Base-by-base conservation (phyloP, 2,329 filamentous ascomycete species). In the Ophiosphaerella korrae region DNA sequence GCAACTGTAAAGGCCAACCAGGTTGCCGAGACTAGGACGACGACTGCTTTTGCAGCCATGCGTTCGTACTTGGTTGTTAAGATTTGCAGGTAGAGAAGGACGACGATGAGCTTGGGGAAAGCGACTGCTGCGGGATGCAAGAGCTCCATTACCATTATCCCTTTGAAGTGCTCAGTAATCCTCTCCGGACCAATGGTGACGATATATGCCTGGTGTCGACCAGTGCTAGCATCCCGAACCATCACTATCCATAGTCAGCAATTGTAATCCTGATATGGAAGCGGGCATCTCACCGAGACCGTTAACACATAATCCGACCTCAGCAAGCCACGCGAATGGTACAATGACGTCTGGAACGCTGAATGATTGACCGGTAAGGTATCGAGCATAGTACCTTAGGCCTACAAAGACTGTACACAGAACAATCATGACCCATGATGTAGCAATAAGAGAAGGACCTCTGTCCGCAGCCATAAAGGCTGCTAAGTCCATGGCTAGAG, bases 71-170 rank as follows among this genome's bases (percentile, higher is more conserved):
- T 66, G 48, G 65, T 63, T 29, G 57, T 64, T 48, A 70, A 61
- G 29, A 68, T 53, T 13, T 59, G 55, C 18, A 68, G 51, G 33
- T 62, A 68, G 6, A 70, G 50, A 4, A 66, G 35, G 5, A 64
- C 53, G 4, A 70, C 59, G 11, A 50, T 52, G 23, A 68, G 53
- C 21, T 70, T 70, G 1, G 67, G 59, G 34, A 70, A 64, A 5
- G 62, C 64, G 5, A 68, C 64, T 9, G 67, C 63, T 8, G 60
- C 50, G 11, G 60, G 57, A 47, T 68, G 62, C 2, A 68, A 38
- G 7, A 63, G n/a, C 46, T 70, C 66, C 33, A 55, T 39, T 13
- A 65, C 41, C 50, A 64, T 53, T 24, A 68, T 53, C 39, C 60
- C 63, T 56, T 63, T 67, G 51, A 54, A 60, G 39, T 65, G 57